phyloP scores from a whole-genome alignment of 1,284 basidiomycete genomes.

The Meira miltonrushii region DNA sequence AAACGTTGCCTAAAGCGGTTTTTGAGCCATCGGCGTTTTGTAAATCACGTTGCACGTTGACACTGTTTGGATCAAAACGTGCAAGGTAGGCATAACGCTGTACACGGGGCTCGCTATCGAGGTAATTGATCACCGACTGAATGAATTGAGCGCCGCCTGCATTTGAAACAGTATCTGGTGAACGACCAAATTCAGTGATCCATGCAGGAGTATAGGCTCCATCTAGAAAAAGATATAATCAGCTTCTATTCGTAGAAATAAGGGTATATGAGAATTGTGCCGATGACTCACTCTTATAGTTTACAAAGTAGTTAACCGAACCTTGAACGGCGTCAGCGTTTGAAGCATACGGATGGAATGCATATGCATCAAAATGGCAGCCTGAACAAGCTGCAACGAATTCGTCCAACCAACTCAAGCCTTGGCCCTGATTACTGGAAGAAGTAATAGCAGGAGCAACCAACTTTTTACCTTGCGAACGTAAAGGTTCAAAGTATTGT shows the following conservation, averaged over 20 bases:
- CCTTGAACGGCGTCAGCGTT: neutral
- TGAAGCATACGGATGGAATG: conserved; percentile 15
- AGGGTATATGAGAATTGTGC: no score
- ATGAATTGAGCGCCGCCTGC: neutral
- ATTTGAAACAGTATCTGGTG: neutral
- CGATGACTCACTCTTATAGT: neutral
- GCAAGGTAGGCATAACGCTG: neutral
- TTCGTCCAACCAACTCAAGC: conserved; percentile 10
- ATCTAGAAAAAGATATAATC: neutral
- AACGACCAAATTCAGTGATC: neutral
- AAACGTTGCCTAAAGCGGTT: neutral
- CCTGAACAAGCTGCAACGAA: conserved; percentile 11
- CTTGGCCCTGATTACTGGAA: neutral
- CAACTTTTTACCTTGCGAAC: conserved; percentile 6
- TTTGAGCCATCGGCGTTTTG: neutral
- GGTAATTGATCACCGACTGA: neutral
- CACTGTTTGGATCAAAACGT: neutral
- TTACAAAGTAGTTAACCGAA: neutral
- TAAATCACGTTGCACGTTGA: neutral
- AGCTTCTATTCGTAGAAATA: no score
- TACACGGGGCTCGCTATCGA: neutral
- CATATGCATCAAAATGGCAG: conserved; percentile 15
- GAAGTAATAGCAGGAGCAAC: conserved; percentile 13
- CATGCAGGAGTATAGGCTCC: neutral
- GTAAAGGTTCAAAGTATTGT: conserved; percentile 15